Base-by-base conservation (phyloP, 177 flowering plant species). In the Vitis hybrid region DNA sequence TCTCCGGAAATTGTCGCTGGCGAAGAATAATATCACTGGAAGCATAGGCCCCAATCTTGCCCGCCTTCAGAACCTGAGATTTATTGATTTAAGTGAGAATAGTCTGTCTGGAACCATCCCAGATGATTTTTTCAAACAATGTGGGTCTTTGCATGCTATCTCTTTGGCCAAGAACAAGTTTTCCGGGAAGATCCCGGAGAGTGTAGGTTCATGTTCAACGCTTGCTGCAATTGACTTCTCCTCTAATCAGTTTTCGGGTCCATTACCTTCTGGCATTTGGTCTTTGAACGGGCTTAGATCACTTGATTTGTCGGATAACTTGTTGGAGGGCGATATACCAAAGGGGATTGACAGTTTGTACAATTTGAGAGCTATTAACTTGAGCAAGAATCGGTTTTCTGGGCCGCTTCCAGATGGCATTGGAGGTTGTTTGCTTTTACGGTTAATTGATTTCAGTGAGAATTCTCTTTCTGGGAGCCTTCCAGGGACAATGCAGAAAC, bases 281-380 rank as follows among this genome's bases (percentile, higher is more conserved):
- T 84, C 87, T 29, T 76, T 95, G 84, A 85, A 51, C 71, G 83
- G 78, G 9, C 82, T 95, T 16, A 69, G 92, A 22, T 81, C 82
- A 1, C 83, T 95, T 56, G 97, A 93, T 82, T 68, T 93, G 64
- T 95, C 99, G 0, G 79, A 77, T 65, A 95, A 95, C 82, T 66
- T 73, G 70, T 76, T 95, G 33, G 82, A 73, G 14, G 97, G 97
- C 31, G 89, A 88, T 76, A 77, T 95, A 73, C 93, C 95, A 0
- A 58, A 64, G 52, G 95, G 86, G 39, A 68, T 93, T 66, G 85
- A 76, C 48, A 66, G 69, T 18, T 51, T 88, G 78, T 74, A 75
- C 64, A 84, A 85, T 74, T 74, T 95, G 75, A 78, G 89, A 69
- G 78, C 64, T 3, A 67, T 93, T 62, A 82, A 62, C 65, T 79